Evolutionary conservation across 495 filamentous ascomycete species (phyloP).

Genomic region (Aspergillus sclerotioniger): DNA sequence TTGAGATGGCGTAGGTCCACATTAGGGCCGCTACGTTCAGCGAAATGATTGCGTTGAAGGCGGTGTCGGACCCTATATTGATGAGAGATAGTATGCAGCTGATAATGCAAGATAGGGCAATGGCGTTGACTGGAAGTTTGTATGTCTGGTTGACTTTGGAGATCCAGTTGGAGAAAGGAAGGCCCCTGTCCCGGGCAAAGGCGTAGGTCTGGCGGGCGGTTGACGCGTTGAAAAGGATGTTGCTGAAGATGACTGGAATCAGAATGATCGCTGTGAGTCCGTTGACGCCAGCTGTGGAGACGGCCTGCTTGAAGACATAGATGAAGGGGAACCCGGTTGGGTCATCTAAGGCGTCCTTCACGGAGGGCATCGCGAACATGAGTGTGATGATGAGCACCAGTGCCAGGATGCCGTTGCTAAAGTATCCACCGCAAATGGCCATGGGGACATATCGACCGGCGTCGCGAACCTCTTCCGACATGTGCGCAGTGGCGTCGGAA

Average conservation of each 20-base stretch:
- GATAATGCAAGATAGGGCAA: constrained; percentile 22
- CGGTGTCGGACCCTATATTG: constrained; percentile 50
- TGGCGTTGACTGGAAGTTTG: constrained; percentile 32
- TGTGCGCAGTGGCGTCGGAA: constrained; percentile 36
- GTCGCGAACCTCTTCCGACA: constrained; percentile 42
- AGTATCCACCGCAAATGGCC: constrained; percentile 30
- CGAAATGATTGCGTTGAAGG: constrained; percentile 55
- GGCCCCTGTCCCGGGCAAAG: constrained; percentile 25
- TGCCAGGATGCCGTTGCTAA: constrained; percentile 38
- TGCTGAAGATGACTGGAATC: constrained; percentile 24
- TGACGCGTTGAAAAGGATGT: constrained; percentile 21
- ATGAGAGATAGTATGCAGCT: constrained; percentile 18
- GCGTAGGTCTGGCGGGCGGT: constrained; percentile 22
- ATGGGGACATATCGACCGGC: constrained; percentile 34
- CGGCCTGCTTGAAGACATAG: constrained; percentile 29
- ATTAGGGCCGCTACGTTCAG: constrained; percentile 21
- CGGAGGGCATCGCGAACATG: constrained; percentile 38
- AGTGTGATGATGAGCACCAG: constrained; percentile 34
- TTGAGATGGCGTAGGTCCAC: constrained; percentile 4
- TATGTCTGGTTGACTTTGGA: constrained; percentile 22
- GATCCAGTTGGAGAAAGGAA: constrained; percentile 48
- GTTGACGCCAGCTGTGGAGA: constrained; percentile 25
- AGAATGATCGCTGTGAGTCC: constrained; percentile 23
- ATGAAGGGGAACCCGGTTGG: constrained; percentile 33
- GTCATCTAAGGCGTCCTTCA: constrained; percentile 27